phyloP scores from a whole-genome alignment of 441 rosid species.

The Gossypium gossypioides region DNA sequence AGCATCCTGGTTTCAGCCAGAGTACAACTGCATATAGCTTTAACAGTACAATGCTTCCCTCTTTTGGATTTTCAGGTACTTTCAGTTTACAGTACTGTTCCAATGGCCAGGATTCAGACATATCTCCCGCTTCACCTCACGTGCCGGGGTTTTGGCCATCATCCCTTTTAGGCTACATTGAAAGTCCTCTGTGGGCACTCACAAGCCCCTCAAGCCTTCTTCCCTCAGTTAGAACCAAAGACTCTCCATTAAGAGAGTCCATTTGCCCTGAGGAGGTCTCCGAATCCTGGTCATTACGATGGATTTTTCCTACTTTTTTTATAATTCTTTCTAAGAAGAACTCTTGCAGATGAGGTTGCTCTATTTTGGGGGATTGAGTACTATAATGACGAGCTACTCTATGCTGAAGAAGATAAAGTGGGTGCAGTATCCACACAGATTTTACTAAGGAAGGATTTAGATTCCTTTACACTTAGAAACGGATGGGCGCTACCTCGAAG shows the following conservation, averaged over 20 bases:
- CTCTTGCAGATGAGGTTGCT: slow-evolving; percentile 41
- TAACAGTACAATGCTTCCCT: slow-evolving; percentile 39
- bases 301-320: not conserved
- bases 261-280: too few species aligned
- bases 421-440: slow-evolving; percentile 47
- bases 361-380: slow-evolving; percentile 43
- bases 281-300: not conserved
- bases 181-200: too few species aligned
- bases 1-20: slow-evolving; percentile 50
- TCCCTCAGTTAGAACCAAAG: too few species aligned
- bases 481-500: slow-evolving; percentile 46
- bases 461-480: slow-evolving; percentile 32
- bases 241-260: too few species aligned
- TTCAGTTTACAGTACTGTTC: not conserved
- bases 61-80: slow-evolving; percentile 35
- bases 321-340: not conserved
- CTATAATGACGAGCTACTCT: slow-evolving; percentile 31
- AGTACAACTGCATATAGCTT: slow-evolving; percentile 33
- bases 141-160: too few species aligned
- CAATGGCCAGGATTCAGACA: not conserved
- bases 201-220: too few species aligned
- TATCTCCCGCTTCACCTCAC: too few species aligned
- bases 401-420: slow-evolving; percentile 15
- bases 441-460: slow-evolving; percentile 33
- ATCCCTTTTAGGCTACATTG: too few species aligned